Percentiles rank a stretch among this genome's conserved stretches.
phyloP scores from a whole-genome alignment of 169 alveolate genomes.

The Plasmodium billcollinsi region DNA sequence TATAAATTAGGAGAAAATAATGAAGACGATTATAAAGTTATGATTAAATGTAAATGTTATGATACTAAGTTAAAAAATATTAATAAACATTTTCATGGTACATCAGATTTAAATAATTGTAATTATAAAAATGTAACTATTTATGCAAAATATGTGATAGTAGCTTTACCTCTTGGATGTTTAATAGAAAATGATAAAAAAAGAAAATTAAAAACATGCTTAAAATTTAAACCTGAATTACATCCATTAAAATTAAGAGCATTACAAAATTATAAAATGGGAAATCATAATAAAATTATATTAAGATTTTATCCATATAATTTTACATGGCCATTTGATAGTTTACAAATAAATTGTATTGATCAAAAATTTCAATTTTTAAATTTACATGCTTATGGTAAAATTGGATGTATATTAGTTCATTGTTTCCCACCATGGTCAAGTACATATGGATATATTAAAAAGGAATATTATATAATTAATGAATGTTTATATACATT shows the following conservation, averaged over 20 bases:
- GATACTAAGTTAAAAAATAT: conserved; percentile 32
- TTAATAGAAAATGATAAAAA: conserved; percentile 70
- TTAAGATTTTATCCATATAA: conserved; percentile 80
- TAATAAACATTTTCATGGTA: conserved; percentile 57
- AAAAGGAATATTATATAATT: conserved; percentile 77
- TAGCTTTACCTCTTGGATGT: conserved; percentile 69
- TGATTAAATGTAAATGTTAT: conserved; percentile 56
- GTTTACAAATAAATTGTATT: conserved; percentile 82
- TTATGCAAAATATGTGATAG: conserved; percentile 71
- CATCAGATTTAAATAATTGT: conserved; percentile 45
- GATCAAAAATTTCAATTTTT: conserved; percentile 85
- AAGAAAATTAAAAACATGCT: conserved; percentile 5
- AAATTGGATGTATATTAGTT: conserved; percentile 83
- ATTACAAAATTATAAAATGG: conserved; percentile 82
- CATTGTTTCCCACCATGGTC: conserved; percentile 88
- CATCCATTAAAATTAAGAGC: conserved; percentile 79
- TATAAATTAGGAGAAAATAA: background rate
- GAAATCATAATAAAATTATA: conserved; percentile 86
- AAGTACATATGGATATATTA: conserved; percentile 73
- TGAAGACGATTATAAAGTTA: conserved; percentile 8
- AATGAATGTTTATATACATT: conserved; percentile 81
- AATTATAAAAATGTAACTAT: conserved; percentile 31
- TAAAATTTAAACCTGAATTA: conserved; percentile 79
- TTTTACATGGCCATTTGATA: conserved; percentile 81
- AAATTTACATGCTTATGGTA: conserved; percentile 84